Conservation (phyloP, 345 rosid genomes). For the Eucalyptus urophylla region DNA sequence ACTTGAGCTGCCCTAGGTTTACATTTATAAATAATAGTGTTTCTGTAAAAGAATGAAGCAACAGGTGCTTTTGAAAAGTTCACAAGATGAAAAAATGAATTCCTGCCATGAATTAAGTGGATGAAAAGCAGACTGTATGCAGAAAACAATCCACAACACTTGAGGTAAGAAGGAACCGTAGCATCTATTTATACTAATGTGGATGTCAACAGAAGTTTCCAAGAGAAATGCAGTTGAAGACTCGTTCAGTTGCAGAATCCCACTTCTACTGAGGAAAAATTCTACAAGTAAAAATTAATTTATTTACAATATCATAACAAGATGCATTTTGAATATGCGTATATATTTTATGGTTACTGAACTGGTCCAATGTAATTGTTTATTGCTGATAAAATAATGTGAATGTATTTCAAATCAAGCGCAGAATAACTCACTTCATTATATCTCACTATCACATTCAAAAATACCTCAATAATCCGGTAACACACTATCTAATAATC, state of each 20-base stretch:
- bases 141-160: neutral
- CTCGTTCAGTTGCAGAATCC: neutral
- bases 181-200: neutral
- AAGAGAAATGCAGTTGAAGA: neutral
- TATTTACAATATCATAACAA: neutral
- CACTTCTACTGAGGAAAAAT: neutral
- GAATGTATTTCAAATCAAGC: neutral
- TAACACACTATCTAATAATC: neutral
- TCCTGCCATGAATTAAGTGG: neutral
- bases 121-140: neutral
- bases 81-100: neutral
- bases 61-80: neutral
- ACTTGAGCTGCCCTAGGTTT: neutral
- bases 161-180: neutral
- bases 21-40: neutral
- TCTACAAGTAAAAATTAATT: neutral
- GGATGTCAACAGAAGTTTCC: neutral
- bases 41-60: neutral
- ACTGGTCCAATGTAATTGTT: neutral
- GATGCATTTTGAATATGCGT: neutral
- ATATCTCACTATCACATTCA: neutral
- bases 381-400: neutral
- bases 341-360: neutral
- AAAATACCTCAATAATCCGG: neutral
- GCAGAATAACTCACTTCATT: neutral